Evolutionary conservation across 176 grass and related monocot species (phyloP).

Genomic region (Urochloa ruziziensis): DNA sequence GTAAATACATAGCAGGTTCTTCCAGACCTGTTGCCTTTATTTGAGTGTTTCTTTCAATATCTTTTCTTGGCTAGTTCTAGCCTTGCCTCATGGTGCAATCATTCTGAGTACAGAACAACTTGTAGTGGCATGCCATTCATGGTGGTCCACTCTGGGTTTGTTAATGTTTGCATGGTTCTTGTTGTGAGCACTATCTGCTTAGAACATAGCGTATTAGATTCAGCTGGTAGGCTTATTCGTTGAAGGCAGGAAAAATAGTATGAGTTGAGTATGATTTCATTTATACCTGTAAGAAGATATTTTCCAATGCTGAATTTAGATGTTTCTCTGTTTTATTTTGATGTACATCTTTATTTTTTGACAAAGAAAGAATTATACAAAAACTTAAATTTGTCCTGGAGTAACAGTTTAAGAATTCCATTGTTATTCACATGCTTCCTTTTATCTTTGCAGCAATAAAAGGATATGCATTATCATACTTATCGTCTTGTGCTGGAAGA

Average conservation of each 20-base stretch:
- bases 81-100: background rate
- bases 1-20: conserved; percentile 95
- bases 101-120: background rate
- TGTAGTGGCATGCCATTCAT: background rate
- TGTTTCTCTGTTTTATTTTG: background rate
- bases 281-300: background rate
- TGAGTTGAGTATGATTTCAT: conserved; percentile 1
- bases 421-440: conserved; percentile 5
- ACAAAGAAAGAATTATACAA: background rate
- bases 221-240: background rate
- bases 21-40: conserved; percentile 25
- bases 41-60: background rate
- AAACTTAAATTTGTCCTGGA: background rate
- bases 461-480: conserved; percentile 91
- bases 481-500: conserved; percentile 85
- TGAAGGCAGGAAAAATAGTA: background rate
- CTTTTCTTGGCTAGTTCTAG: conserved; percentile 16
- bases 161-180: conserved; percentile 7
- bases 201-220: background rate
- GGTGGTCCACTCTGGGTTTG: background rate
- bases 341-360: conserved; percentile 11
- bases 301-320: conserved; percentile 7
- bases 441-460: conserved; percentile 81
- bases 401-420: background rate
- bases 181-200: background rate